Base-by-base conservation (phyloP, 2,329 filamentous ascomycete genomes). In the Cladosporium austrohemisphaericum region DNA sequence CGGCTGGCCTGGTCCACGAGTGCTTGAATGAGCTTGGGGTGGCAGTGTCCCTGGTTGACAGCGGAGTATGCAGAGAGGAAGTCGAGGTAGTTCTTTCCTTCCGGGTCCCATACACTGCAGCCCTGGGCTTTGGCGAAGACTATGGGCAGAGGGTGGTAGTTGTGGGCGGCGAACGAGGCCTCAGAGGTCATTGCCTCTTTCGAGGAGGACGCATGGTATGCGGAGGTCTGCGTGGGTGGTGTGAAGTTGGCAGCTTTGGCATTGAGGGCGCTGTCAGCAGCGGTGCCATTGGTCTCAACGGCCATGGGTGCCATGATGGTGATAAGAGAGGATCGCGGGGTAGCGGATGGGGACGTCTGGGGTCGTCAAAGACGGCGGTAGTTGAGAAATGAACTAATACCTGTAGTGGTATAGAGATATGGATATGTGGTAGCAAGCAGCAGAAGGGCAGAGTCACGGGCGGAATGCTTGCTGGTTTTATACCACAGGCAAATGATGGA, bases 1-100 rank as follows among this genome's bases (percentile, higher is more conserved):
- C 90, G 85, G 57, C 85, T 81, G 40, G 93, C 93, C 74, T 98
- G 93, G 58, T 95, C 88, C 29, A 83, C 83, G 53, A 98, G 76
- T 11, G 91, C 87, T 70, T 92, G 91, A 67, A 98, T 84, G 50
- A 97, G 83, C 74, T 95, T 91, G 4, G 93, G 93, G 73, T 98
- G 92, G 73, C 92, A 97, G 72, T 98, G 92, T 55, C 92, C 92
- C 72, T 97, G 92, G 76, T 97, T 97, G 67, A 97, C 90, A 54
- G 93, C 93, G 60, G 88, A 94, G 78, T 98, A 98, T 57, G 93
- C 93, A 38, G 92, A 97, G 58, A 98, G 83, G 74, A 96, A 98
- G 74, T 98, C 93, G 62, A 97, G 83, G 71, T 98, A 97, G 69
- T 95, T 85, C 61, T 84, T 87, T 65, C 65, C 65, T 75, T 98